Conservation (phyloP, 2,329 filamentous ascomycete species). For the Fusarium torreyae region DNA sequence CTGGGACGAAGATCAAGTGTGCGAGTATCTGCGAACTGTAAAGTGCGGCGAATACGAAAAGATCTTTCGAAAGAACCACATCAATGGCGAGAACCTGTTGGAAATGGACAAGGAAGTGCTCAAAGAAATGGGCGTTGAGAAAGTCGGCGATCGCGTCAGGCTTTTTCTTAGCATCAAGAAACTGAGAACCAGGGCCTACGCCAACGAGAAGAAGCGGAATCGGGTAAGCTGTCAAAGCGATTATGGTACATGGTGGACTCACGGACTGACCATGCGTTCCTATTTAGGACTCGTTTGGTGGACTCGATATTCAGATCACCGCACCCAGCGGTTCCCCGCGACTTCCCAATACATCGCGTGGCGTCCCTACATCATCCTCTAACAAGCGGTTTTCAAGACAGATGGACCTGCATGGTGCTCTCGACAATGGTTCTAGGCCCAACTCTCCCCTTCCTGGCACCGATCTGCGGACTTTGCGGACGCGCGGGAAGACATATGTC, state of each 20-base stretch:
- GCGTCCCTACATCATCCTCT: conserved; percentile 54
- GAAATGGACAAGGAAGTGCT: conserved; percentile 97
- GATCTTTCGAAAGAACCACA: conserved; percentile 91
- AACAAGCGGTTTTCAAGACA: conserved; percentile 78
- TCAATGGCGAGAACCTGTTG: conserved; percentile 95
- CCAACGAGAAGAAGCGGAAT: conserved; percentile 86
- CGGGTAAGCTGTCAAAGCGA: conserved; percentile 71
- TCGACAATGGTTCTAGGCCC: conserved; percentile 72
- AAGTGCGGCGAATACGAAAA: conserved; percentile 96
- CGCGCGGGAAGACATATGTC: conserved; percentile 65
- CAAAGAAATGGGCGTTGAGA: conserved; percentile 98
- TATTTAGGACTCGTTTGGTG: conserved; percentile 83
- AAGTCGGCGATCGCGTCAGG: conserved; percentile 95
- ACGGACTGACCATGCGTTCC: conserved; percentile 20
- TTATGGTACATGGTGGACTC: not conserved
- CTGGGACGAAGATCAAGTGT: conserved; percentile 94
- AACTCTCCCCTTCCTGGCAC: conserved; percentile 73
- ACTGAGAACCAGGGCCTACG: conserved; percentile 81
- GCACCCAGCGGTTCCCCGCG: conserved; percentile 61
- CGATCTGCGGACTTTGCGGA: conserved; percentile 68
- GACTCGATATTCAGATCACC: conserved; percentile 76
- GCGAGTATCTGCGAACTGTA: conserved; percentile 90
- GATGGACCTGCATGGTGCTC: conserved; percentile 64
- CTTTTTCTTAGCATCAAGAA: conserved; percentile 90
- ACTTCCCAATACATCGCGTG: conserved; percentile 71